phyloP scores from a whole-genome alignment of 345 rosid species.

The Tarenaya hassleriana region DNA sequence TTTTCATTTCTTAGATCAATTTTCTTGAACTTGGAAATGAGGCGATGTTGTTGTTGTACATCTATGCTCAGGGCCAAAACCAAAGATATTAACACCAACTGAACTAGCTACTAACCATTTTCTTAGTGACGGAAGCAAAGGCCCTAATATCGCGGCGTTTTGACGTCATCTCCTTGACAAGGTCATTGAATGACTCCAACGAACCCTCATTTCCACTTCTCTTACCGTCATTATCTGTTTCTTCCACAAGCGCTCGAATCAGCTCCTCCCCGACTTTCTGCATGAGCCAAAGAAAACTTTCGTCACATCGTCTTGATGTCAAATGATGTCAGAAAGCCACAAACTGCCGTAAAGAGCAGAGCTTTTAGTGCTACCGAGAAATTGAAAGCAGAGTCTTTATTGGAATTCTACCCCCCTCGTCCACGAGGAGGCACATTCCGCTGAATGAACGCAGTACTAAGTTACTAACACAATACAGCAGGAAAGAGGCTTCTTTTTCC shows the following conservation, averaged over 20 bases:
- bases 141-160: slow-evolving; percentile 56
- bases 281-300: slow-evolving; percentile 18
- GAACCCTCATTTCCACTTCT: slow-evolving; percentile 38
- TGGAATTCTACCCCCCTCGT: slow-evolving; percentile 12
- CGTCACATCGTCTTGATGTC: too few species aligned
- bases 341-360: too few species aligned
- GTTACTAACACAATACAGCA: slow-evolving; percentile 27
- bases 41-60: too few species aligned
- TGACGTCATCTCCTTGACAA: slow-evolving; percentile 56
- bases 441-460: slow-evolving; percentile 28
- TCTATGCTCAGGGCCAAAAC: too few species aligned
- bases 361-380: too few species aligned
- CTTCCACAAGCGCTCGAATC: slow-evolving; percentile 64
- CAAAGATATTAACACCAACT: too few species aligned
- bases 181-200: slow-evolving; percentile 60
- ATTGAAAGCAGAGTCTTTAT: not conserved
- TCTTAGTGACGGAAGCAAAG: slow-evolving; percentile 74
- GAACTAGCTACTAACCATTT: slow-evolving; percentile 44
- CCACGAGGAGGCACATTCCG: slow-evolving; percentile 19
- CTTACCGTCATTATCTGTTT: slow-evolving; percentile 35
- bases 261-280: slow-evolving; percentile 73
- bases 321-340: too few species aligned
- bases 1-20: not conserved
- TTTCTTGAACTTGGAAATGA: not conserved
- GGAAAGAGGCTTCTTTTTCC: slow-evolving; percentile 19